phyloP scores from a whole-genome alignment of 345 rosid species.

The Anacardium occidentale region DNA sequence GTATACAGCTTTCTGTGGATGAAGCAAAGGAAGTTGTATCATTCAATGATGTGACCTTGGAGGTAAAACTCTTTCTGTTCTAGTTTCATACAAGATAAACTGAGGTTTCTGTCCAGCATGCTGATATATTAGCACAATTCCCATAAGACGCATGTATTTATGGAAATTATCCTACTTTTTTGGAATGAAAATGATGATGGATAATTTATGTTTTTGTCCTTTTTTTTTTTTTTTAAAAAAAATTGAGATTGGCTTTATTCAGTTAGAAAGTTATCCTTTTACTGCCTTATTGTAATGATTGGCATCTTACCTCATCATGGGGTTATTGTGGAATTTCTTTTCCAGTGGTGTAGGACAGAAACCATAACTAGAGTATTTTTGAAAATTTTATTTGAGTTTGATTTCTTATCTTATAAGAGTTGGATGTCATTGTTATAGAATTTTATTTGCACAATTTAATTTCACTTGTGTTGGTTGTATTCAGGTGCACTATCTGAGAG shows the following conservation, averaged over 20 bases:
- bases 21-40: constrained; percentile 70
- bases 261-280: neutral
- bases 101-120: neutral
- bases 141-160: neutral
- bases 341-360: too few species aligned
- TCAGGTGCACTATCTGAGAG: neutral
- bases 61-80: constrained; percentile 46
- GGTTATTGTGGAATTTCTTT: neutral
- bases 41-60: constrained; percentile 53
- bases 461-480: constrained; percentile 8
- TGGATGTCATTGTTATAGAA: too few species aligned
- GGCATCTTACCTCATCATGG: neutral
- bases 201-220: neutral
- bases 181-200: neutral
- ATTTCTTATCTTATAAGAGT: too few species aligned
- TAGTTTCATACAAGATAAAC: neutral
- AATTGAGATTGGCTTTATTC: neutral
- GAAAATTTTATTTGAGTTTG: too few species aligned
- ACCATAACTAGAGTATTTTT: too few species aligned
- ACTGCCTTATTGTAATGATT: neutral
- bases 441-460: neutral
- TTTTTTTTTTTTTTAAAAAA: neutral
- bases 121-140: constrained; percentile 2
- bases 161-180: neutral
- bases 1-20: constrained; percentile 64